Base-by-base conservation (phyloP, 495 filamentous ascomycete species). In the Daldinia childiae region DNA sequence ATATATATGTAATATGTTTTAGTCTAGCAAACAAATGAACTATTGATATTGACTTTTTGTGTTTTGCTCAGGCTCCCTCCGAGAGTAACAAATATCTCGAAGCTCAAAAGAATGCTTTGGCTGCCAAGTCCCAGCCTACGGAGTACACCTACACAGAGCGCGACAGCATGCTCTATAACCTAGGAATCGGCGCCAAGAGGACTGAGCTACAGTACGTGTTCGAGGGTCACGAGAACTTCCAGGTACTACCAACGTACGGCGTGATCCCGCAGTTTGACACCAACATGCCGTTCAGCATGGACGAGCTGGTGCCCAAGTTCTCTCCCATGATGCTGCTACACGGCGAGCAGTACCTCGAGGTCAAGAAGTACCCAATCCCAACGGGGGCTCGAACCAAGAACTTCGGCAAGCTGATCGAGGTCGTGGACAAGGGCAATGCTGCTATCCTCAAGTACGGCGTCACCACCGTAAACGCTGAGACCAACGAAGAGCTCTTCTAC, bases 301-400 rank as follows among this genome's bases (percentile, higher is more conserved):
- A 90, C 68, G 92, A 97, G 26, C 83, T 99, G 68, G 90, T 98
- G 45, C 93, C 93, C 76, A 93, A 98, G 83, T 99, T 97, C 87
- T 92, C 87, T 5, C 95, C 94, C 69, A 99, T 98, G 96, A 97
- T 98, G 94, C 89, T 99, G 57, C 90, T 99, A 19, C 95, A 99
- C 85, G 95, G 95, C 75, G 95, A 99, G 84, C 95, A 99, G 83
- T 99, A 94, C 86, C 92, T 98, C 72, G 96, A 98, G 80, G 88
- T 99, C 78, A 90, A 90, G 78, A 92, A 95, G 80, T 97, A 89
- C 84, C 95, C 96, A 55, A 93, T 99, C 80, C 95, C 96, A 32
- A 98, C 95, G 57, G 86, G 89, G 54, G 93, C 87, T 54, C 91
- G 88, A 41, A 90, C 96, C 39, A 80, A 94, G 77, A 93, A 91